phyloP scores from a whole-genome alignment of 805 yeast species.

The Saturnispora halmiae region DNA sequence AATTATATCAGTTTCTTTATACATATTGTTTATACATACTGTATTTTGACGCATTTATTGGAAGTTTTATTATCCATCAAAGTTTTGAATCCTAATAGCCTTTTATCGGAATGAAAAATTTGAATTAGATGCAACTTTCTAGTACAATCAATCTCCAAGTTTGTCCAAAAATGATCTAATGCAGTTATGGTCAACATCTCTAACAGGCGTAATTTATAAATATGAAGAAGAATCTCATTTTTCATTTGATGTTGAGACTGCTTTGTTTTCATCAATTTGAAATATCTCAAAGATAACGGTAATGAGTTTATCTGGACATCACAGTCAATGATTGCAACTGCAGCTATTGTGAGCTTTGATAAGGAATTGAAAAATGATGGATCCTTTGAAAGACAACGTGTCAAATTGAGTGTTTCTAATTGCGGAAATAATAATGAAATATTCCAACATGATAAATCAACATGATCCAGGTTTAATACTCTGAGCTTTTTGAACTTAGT shows the following conservation, averaged over 20 bases:
- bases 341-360: background rate
- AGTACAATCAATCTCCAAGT: background rate
- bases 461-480: background rate
- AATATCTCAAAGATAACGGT: conserved; percentile 1
- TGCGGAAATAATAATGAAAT: background rate
- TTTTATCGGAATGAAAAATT: background rate
- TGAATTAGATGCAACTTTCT: conserved; percentile 2
- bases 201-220: background rate
- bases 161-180: conserved; percentile 1
- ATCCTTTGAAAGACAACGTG: background rate
- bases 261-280: background rate
- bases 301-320: background rate
- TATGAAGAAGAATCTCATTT: background rate
- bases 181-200: conserved; percentile 1
- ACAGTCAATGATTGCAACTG: background rate
- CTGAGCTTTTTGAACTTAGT: too few species aligned
- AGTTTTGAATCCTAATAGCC: background rate
- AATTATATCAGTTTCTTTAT: too few species aligned
- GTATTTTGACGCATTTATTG: too few species aligned
- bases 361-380: background rate
- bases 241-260: background rate
- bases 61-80: background rate
- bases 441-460: background rate
- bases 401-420: background rate
- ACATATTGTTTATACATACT: background rate